Base-by-base conservation (phyloP, 805 yeast species). In the Ogataea paraovalis region DNA sequence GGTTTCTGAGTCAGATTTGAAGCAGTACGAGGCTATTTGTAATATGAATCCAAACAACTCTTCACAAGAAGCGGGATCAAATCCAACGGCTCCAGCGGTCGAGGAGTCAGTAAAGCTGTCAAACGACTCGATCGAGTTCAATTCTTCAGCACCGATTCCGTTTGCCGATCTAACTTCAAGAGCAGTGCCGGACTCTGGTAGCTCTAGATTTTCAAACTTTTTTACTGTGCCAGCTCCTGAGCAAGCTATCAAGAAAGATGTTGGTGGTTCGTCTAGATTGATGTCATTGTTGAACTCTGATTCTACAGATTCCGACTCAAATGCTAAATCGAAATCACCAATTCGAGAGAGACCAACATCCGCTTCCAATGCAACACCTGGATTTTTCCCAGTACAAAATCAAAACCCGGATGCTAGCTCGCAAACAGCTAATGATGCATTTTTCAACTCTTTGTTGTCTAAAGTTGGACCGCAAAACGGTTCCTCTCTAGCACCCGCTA, bases 361-460 rank as follows among this genome's bases (percentile, higher is more conserved):
- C 12, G 28, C 22, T 20, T 22, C 46, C 1, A 30, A 6, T 30
- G 16, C 14, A 30, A 12, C 16, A 5, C 16, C 38, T 34, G 38
- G 38, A 34, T 34, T 34, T 10, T 34, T 34, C 19, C 21, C 38
- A n/a, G 16, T 18, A 16, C 21, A 34, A 34, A 10, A 34, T 14
- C 28, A 38, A 28, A 39, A 10, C 36, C 40, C 22, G 23, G 30
- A n/a, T 9, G 6, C 34, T 7, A 14, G 34, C n/a, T 39, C 18
- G 21, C 8, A 12, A 4, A 3, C 39, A 28, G 19, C 48, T 18
- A 55, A 53, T 19, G 61, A 63, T 52, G 79, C 75, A 49, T 78
- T 78, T 50, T 74, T 78, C 55, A 67, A 72, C 64, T 71, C 80
- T 4, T 61, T 78, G 46, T 59, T 78, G 52, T 66, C 70, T 37